Evolutionary conservation across 441 rosid species (phyloP), one percentile per base, ranked within the genome.

Genomic region (Adansonia gregorii): DNA sequence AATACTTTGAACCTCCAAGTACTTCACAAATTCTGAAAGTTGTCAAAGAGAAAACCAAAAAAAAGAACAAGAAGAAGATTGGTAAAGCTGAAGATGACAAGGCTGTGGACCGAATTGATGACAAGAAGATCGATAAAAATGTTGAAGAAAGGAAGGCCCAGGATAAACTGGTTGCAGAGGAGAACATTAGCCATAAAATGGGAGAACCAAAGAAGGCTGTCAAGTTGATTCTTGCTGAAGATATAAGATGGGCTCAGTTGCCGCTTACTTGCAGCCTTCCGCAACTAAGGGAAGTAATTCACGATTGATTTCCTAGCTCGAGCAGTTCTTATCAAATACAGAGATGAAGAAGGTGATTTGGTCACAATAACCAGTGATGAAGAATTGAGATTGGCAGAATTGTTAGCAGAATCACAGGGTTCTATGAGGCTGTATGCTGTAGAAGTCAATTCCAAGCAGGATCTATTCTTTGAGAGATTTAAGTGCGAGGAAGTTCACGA

Each of bases 291-390:
- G 91, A 89, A 82, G 86, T 83, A 69, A 85, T 91, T 83, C 82
- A 76, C 35, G 89, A 91, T 66, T 83, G 89, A 49, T 89, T 88
- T 82, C 85, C 91, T 0, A 79, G 85, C 79, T 86, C 84, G 39
- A 59, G 87, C 93, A n/a, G 86, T 87, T 84, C 95, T 85, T 68
- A 75, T 89, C 63, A 91, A 89, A 78, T 89, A 89, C 85, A 85
- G 81, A 78, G 95, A 91, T 79, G 87, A 84, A 48, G 95, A 91
- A 85, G 92, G 93, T 79, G 95, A 91, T 81, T 82, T 91, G 63
- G 84, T 89, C 83, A 91, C 95, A 69, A 82, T 91, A 69, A 89
- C 93, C 19, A 83, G 88, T 35, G 86, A 88, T 76, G 92, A 89
- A 82, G 93, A 91, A 76, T 83, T 91, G 67, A 86, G 88, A 77